These are phyloP conservation scores for Calonectria hongkongensis DNA, from an alignment of 2,329 filamentous ascomycete species.

Conservation along the genomic window DNA sequence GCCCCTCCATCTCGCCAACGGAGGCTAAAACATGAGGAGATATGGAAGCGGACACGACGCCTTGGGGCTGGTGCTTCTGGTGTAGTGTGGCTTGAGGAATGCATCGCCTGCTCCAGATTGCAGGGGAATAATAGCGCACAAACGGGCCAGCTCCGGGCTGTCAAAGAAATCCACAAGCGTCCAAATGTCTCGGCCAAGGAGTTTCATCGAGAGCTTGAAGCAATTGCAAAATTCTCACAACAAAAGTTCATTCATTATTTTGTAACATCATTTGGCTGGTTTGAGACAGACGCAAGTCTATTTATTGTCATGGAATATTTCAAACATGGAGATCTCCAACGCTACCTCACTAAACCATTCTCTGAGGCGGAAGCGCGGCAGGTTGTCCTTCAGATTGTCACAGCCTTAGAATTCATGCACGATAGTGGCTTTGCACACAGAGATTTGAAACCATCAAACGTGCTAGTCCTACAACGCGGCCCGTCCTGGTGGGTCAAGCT, in stretches of 20 bases:
- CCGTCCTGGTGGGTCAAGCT: constrained; percentile 35
- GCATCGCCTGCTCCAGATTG: not conserved
- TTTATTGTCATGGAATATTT: constrained; percentile 37
- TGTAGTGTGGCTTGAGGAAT: not conserved
- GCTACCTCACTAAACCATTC: constrained; percentile 24
- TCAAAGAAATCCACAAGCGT: constrained; percentile 25
- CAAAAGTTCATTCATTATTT: constrained; percentile 31
- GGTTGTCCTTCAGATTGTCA: constrained; percentile 22
- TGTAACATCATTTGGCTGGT: constrained; percentile 34
- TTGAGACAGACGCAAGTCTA: constrained; percentile 2
- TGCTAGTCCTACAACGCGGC: constrained; percentile 9
- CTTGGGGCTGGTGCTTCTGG: not conserved
- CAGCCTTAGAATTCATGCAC: constrained; percentile 34
- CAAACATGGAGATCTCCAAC: constrained; percentile 29
- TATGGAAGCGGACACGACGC: not conserved
- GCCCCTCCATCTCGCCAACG: not conserved
- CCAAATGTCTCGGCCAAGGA: not conserved
- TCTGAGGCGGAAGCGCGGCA: constrained; percentile 2
- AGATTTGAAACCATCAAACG: constrained; percentile 35
- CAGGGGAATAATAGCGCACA: not conserved
- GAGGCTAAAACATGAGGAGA: constrained; percentile 4
- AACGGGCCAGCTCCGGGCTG: not conserved
- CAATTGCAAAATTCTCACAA: constrained; percentile 19
- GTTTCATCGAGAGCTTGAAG: constrained; percentile 12
- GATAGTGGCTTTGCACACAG: constrained; percentile 31